These are phyloP conservation scores for Lodderomyces elongisporus DNA, from an alignment of 1,139 yeast genomes.

Conservation along the genomic window DNA sequence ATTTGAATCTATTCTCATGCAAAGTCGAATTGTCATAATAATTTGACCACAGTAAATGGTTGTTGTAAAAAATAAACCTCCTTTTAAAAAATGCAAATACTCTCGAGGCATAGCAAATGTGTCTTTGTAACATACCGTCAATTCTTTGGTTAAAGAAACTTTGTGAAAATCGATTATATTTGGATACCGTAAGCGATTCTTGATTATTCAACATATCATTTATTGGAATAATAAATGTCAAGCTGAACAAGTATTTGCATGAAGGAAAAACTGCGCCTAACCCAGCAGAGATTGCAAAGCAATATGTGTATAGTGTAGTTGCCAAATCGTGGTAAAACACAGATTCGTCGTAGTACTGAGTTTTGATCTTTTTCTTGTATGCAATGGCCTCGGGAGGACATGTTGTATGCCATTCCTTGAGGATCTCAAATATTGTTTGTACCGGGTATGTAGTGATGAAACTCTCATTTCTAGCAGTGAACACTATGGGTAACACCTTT, in stretches of 20 bases:
- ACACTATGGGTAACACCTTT: constrained; percentile 13
- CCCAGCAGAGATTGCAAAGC: constrained; percentile 21
- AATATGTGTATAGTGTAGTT: constrained; percentile 22
- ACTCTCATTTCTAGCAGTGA: constrained; percentile 14
- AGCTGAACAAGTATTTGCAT: constrained; percentile 20
- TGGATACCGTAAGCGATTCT: constrained; percentile 13
- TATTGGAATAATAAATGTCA: constrained; percentile 19
- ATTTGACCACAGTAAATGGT: constrained; percentile 18
- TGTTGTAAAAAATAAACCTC: constrained; percentile 17
- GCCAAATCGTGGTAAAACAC: constrained; percentile 17
- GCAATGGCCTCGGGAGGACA: constrained; percentile 21
- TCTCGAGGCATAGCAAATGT: constrained; percentile 24
- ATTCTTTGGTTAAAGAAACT: constrained; percentile 9
- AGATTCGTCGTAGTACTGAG: constrained; percentile 9
- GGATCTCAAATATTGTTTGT: constrained; percentile 15
- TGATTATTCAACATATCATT: constrained; percentile 12
- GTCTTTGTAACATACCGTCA: constrained; percentile 20
- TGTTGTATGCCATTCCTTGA: constrained; percentile 20
- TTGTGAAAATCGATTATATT: constrained; percentile 12
- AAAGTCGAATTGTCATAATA: constrained; percentile 11
- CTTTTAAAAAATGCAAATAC: constrained; percentile 24
- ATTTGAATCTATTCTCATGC: constrained; percentile 12
- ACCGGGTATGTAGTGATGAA: constrained; percentile 19
- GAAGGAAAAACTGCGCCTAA: constrained; percentile 26
- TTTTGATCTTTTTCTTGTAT: not conserved